Evolutionary conservation across 371 early-diverging fungal genomes (phyloP).

Genomic region (Mucor lusitanicus): DNA sequence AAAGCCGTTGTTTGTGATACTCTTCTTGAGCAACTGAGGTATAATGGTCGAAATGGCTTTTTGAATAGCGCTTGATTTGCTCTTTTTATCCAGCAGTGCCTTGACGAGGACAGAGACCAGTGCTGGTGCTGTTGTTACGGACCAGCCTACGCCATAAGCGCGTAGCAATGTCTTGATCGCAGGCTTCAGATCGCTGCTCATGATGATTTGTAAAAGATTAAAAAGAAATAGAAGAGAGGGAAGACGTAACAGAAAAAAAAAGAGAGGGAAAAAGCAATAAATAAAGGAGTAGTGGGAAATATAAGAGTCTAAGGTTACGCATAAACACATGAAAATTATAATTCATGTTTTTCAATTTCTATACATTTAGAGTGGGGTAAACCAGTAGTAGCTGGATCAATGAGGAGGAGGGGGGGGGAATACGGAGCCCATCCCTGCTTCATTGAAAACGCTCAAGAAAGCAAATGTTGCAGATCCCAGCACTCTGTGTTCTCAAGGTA

Average conservation of each 20-base stretch:
- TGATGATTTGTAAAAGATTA: background rate
- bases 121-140: slow-evolving; percentile 33
- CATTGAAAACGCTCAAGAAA: too few species aligned
- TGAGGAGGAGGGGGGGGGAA: background rate
- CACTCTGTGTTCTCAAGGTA: too few species aligned
- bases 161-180: slow-evolving; percentile 37
- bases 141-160: slow-evolving; percentile 45
- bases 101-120: slow-evolving; percentile 29
- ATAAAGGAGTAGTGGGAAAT: background rate
- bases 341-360: slow-evolving; percentile 42
- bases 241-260: background rate
- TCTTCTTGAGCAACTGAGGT: slow-evolving; percentile 24
- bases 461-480: too few species aligned
- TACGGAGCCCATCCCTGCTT: slow-evolving; percentile 18
- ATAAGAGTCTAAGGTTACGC: slow-evolving; percentile 7
- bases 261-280: background rate
- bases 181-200: slow-evolving; percentile 8
- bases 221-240: background rate
- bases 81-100: background rate
- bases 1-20: slow-evolving; percentile 40
- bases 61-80: slow-evolving; percentile 13
- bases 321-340: slow-evolving; percentile 19
- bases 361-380: slow-evolving; percentile 61
- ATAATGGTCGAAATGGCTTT: slow-evolving; percentile 18
- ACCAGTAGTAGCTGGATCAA: slow-evolving; percentile 40